These are phyloP conservation scores for Aureobasidium melanogenum DNA, from an alignment of 2,329 filamentous ascomycete genomes.

Conservation along the genomic window DNA sequence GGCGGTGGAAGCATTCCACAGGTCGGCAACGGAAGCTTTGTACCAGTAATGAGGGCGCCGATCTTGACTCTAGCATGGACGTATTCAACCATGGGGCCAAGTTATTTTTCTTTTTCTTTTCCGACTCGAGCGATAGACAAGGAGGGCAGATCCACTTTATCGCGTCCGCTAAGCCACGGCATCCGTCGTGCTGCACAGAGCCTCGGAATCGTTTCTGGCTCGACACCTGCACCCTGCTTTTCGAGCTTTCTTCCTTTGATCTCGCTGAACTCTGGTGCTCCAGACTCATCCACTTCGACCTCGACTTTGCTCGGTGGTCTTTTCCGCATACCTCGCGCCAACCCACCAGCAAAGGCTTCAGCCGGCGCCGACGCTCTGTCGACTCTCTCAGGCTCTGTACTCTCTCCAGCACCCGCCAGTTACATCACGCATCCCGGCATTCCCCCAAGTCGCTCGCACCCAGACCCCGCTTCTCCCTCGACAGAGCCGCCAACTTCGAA, in stretches of 20 bases:
- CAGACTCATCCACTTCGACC: not conserved
- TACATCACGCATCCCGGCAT: slow-evolving; percentile 5
- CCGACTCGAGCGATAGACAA: not conserved
- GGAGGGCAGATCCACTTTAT: slow-evolving; percentile 6
- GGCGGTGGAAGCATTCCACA: slow-evolving; percentile 13
- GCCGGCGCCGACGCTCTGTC: not conserved
- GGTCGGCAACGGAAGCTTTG: not conserved
- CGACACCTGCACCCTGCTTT: slow-evolving; percentile 5
- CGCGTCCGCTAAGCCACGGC: not conserved
- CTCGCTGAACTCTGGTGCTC: not conserved
- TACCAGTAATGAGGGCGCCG: not conserved
- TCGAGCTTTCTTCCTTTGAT: slow-evolving; percentile 1
- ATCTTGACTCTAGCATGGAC: slow-evolving; percentile 5
- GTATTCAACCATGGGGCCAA: not conserved
- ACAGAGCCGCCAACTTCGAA: not conserved
- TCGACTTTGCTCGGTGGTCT: not conserved
- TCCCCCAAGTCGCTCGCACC: not conserved
- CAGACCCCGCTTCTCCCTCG: not conserved
- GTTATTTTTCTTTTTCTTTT: slow-evolving; percentile 2
- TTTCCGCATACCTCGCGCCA: not conserved
- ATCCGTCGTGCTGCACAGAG: slow-evolving; percentile 7
- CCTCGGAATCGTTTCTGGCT: slow-evolving; percentile 1
- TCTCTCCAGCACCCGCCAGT: not conserved
- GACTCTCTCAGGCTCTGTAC: not conserved
- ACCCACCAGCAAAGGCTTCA: not conserved